Conservation (phyloP, 163 green algal species). For the Prototheca wickerhamii region DNA sequence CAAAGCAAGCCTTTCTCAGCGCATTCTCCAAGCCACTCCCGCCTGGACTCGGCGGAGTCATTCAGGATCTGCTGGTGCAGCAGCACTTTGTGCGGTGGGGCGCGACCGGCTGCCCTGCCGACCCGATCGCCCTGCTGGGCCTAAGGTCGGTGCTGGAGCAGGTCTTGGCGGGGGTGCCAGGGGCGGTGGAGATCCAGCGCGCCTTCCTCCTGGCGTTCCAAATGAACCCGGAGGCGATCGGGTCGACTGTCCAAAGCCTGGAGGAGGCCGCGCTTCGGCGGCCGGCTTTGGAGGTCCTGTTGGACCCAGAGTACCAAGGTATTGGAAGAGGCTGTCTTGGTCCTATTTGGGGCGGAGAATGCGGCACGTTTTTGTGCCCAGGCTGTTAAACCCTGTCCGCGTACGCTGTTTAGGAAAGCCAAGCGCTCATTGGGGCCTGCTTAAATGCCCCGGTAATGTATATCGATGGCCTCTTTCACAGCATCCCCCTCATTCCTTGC, state of each 20-base stretch:
- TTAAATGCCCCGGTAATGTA: too few species aligned
- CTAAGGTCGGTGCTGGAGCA: constrained; percentile 31
- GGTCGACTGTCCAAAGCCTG: constrained; percentile 6
- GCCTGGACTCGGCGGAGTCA: constrained; percentile 85
- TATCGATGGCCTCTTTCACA: too few species aligned
- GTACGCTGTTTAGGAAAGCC: too few species aligned
- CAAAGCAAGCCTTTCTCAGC: constrained; percentile 84
- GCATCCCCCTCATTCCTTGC: too few species aligned
- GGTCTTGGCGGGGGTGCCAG: constrained; percentile 75
- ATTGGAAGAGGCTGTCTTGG: too few species aligned
- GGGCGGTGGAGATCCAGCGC: constrained; percentile 63
- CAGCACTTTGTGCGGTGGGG: constrained; percentile 89
- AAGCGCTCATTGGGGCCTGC: too few species aligned
- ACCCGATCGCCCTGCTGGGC: constrained; percentile 2
- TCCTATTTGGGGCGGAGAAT: too few species aligned
- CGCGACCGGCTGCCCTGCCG: constrained; percentile 51
- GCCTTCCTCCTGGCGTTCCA: constrained; percentile 79
- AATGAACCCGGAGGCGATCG: constrained; percentile 68
- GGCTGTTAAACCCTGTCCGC: too few species aligned
- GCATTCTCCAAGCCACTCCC: constrained; percentile 80
- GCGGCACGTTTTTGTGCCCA: too few species aligned
- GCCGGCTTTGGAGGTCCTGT: too few species aligned
- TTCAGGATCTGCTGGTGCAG: constrained; percentile 95
- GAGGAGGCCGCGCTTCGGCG: constrained; percentile 22
- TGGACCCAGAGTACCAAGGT: too few species aligned